Conservation (phyloP, 2,329 filamentous ascomycete genomes). For the Nigrospora osmanthi region DNA sequence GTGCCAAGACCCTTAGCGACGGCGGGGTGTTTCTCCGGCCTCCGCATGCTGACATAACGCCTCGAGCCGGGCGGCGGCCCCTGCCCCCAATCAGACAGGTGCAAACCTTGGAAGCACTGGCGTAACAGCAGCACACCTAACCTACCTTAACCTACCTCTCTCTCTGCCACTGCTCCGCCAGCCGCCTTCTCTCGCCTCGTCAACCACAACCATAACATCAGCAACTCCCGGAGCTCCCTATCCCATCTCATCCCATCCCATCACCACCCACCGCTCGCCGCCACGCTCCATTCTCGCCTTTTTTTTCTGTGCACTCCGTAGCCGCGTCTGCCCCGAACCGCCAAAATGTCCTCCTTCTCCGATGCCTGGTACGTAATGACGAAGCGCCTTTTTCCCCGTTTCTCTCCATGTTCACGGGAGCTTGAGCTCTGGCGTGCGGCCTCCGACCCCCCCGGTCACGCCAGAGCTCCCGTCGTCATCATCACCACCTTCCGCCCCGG, state of each 20-base stretch:
- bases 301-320: slow-evolving; percentile 6
- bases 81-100: not conserved
- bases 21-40: slow-evolving; percentile 1
- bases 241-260: not conserved
- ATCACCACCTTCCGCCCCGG: not conserved
- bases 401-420: slow-evolving; percentile 2
- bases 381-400: slow-evolving; percentile 9
- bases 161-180: too few relatives aligned
- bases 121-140: not conserved
- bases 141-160: not conserved
- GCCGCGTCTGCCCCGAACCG: slow-evolving; percentile 6
- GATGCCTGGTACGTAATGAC: slow-evolving; percentile 27
- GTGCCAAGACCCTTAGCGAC: not conserved
- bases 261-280: not conserved
- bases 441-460: slow-evolving; percentile 11
- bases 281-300: not conserved
- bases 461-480: slow-evolving; percentile 8
- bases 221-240: not conserved
- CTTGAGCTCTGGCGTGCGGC: not conserved
- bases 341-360: slow-evolving; percentile 15
- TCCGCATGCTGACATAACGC: slow-evolving; percentile 1
- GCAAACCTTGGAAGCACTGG: not conserved
- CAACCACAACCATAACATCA: too few relatives aligned
- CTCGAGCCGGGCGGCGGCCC: not conserved
- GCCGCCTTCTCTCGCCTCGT: too few relatives aligned